These are phyloP conservation scores for Inonotus hispidus DNA, from an alignment of 1,284 basidiomycete genomes.

Conservation along the genomic window DNA sequence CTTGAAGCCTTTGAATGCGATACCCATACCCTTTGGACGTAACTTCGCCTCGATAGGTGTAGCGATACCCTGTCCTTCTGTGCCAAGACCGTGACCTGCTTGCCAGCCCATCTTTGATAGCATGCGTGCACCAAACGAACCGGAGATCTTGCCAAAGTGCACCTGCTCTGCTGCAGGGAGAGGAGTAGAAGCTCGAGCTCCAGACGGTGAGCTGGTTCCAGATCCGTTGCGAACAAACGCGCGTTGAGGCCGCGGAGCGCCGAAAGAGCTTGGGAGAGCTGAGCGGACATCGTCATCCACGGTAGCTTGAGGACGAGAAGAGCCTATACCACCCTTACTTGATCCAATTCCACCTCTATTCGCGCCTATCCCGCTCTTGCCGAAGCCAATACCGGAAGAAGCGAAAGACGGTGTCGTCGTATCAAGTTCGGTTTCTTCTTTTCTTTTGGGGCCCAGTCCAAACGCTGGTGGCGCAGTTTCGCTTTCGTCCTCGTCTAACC, in stretches of 20 bases:
- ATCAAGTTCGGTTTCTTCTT: conserved; percentile 20
- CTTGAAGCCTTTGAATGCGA: conserved; percentile 81
- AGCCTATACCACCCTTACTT: conserved; percentile 32
- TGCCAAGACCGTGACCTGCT: conserved; percentile 78
- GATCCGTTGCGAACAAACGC: conserved; percentile 52
- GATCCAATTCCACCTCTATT: conserved; percentile 34
- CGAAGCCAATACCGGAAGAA: conserved; percentile 12
- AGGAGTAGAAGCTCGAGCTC: conserved; percentile 41
- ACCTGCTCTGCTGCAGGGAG: conserved; percentile 62
- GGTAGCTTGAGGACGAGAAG: conserved; percentile 20
- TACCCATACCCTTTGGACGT: conserved; percentile 80
- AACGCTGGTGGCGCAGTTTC: conserved; percentile 38
- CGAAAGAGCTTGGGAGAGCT: conserved; percentile 41
- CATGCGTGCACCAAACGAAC: conserved; percentile 79
- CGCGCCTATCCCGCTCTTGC: conserved; percentile 21
- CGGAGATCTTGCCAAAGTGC: conserved; percentile 77
- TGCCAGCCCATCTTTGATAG: conserved; percentile 95
- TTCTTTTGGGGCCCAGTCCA: conserved; percentile 41
- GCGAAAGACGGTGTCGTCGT: conserved; percentile 18
- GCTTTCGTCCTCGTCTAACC: conserved; percentile 37
- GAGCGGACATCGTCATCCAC: conserved; percentile 21
- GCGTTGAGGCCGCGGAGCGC: conserved; percentile 35
- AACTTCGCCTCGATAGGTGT: conserved; percentile 83
- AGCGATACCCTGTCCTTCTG: conserved; percentile 77
- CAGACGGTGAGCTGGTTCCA: conserved; percentile 29